Evolutionary conservation across 371 early-diverging fungal genomes (phyloP).

Genomic region (Lichtheimia ornata): DNA sequence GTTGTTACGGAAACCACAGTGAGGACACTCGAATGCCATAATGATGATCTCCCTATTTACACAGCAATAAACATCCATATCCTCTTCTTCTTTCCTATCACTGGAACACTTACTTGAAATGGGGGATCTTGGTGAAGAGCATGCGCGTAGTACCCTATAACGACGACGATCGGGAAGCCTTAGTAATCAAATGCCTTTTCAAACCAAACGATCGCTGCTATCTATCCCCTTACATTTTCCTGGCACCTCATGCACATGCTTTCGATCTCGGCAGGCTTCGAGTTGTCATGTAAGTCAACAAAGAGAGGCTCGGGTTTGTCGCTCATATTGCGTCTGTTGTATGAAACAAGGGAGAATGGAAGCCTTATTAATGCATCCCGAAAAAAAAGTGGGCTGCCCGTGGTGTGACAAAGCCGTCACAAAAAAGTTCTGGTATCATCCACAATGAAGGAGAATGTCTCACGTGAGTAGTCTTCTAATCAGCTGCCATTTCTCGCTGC

Average conservation of each 20-base stretch:
- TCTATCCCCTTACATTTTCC: conserved; percentile 63
- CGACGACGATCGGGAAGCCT: too few relatives aligned
- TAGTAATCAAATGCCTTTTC: not conserved
- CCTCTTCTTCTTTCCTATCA: not conserved
- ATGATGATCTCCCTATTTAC: conserved; percentile 78
- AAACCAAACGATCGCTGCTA: too few relatives aligned
- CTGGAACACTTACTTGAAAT: conserved; percentile 65
- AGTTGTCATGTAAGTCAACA: conserved; percentile 66
- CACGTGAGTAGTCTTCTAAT: too few relatives aligned
- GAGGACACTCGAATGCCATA: conserved; percentile 94
- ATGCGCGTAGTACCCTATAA: conserved; percentile 80
- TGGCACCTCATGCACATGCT: conserved; percentile 90
- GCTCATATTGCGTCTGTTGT: too few relatives aligned
- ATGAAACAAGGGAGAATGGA: too few relatives aligned
- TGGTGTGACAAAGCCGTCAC: too few relatives aligned
- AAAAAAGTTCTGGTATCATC: too few relatives aligned
- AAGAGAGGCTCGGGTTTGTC: conserved; percentile 57
- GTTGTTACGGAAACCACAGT: conserved; percentile 89
- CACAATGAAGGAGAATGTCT: too few relatives aligned
- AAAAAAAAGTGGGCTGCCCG: too few relatives aligned
- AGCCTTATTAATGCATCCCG: too few relatives aligned
- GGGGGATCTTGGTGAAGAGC: conserved; percentile 90
- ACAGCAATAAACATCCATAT: not conserved
- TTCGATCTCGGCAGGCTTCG: conserved; percentile 82
- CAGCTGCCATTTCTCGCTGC: too few relatives aligned